Base-by-base conservation (phyloP, 2,329 filamentous ascomycete genomes). In the Hypocreales sp. region DNA sequence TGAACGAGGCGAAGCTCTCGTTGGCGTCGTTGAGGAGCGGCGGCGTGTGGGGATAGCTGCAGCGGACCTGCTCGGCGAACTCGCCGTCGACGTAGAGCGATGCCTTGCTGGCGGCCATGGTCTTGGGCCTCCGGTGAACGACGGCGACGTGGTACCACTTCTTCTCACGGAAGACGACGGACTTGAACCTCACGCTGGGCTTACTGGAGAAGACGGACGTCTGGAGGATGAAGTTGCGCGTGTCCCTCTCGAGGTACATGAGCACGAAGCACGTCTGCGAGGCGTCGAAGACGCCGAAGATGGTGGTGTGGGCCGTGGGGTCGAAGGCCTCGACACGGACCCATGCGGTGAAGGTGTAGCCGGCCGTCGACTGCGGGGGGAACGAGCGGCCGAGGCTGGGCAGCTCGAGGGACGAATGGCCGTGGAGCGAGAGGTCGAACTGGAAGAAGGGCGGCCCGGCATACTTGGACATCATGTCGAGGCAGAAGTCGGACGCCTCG, bases 131-230 rank as follows among this genome's bases (percentile, higher is more conserved):
- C 26, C 79, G 74, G 51, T 98, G 90, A 15, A 90, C 81, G 34
- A 98, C 58, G 23, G 78, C 82, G 41, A 98, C 71, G 50, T 98
- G 90, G 50, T 98, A 98, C 90, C 90, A 98, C 40, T 61, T 66
- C 29, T 73, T 69, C 35, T 79, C 66, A 40, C 74, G 61, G 44
- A 98, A 95, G 1, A 65, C 60, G 8, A 76, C 70, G 3, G 79
- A 79, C 48, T 90, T 92, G 62, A 98, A 98, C 30, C 90, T 73
- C 25, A 98, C 81, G 50, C 87, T 95, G 3, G 90, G 87, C 32
- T 79, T 72, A 28, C 73, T 65, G 7, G 84, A 84, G 28, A 74
- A 81, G 34, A 95, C 79, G 12, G 90, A 94, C 7, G 92, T 95
- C 54, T 98, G 90, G 5, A 98, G 60, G 39, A 98, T 98, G 39